phyloP scores from a whole-genome alignment of 1,284 basidiomycete species.

The Golubevia sp. region DNA sequence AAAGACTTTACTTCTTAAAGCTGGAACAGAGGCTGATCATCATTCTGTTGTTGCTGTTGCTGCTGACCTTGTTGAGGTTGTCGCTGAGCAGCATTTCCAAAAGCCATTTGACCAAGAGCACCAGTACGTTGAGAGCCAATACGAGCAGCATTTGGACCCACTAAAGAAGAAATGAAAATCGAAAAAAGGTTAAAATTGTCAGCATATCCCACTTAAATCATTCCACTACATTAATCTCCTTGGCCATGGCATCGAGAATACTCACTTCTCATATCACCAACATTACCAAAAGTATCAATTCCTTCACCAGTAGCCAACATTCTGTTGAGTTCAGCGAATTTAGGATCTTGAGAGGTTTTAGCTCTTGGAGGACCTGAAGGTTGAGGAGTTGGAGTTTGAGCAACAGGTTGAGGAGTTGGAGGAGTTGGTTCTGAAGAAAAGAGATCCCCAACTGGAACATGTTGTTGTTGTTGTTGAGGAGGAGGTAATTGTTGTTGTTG shows the following conservation, averaged over 20 bases:
- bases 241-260: background rate
- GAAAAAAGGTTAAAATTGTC: too few relatives aligned
- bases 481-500: constrained; percentile 7
- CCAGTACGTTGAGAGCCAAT: too few relatives aligned
- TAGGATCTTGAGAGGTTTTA: constrained; percentile 13
- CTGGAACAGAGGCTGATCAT: too few relatives aligned
- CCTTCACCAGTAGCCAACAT: constrained; percentile 55
- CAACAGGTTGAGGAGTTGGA: constrained; percentile 11
- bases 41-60: too few relatives aligned
- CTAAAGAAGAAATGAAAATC: background rate
- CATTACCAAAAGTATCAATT: constrained; percentile 58
- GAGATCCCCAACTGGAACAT: constrained; percentile 45
- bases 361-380: constrained; percentile 14
- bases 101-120: too few relatives aligned
- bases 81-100: too few relatives aligned
- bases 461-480: constrained; percentile 25
- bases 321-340: constrained; percentile 48
- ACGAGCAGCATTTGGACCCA: too few relatives aligned
- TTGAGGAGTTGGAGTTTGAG: background rate
- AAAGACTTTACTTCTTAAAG: too few relatives aligned
- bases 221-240: too few relatives aligned
- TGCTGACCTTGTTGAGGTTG: too few relatives aligned
- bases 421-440: constrained; percentile 31
- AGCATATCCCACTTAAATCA: too few relatives aligned
- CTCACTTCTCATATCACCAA: constrained; percentile 44